Base-by-base conservation (phyloP, 768 basidiomycete genomes). In the Calocybe gangraenosa region DNA sequence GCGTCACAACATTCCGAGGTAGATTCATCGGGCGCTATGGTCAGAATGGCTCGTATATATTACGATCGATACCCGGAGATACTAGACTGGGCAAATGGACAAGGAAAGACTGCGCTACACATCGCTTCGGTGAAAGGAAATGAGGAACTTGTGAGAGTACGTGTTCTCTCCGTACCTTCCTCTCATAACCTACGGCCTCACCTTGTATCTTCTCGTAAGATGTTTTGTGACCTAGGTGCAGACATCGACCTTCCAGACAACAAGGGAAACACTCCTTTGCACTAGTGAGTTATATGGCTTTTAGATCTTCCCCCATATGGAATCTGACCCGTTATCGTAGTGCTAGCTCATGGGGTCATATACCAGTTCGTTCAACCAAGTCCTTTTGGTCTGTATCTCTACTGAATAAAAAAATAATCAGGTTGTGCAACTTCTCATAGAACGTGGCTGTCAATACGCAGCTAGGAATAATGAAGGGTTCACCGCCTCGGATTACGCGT, bases 401-500 rank as follows among this genome's bases (percentile, higher is more conserved):
- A n/a, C 46, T n/a, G n/a, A n/a, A n/a, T n/a, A n/a, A 3, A 40
- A 6, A 38, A 48, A 38, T 31, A 44, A 42, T 14, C 58, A 91
- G 80, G 78, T 91, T 35, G 84, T 95, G 5, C 88, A 88, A 64
- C 65, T 92, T 13, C 73, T 97, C 37, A 88, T 97, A 48, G 90
- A 93, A 61, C 75, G 88, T 48, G 92, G 94, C 0, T 94, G 91
- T 57, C 84, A 85, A 57, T 90, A 81, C 61, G 69, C 79, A 20
- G 84, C 83, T 17, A 79, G 85, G 51, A 97, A 97, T 61, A 92
- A 92, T 48, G 82, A 90, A 50, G 92, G 92, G 0, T 96, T 92
- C 61, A 90, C 88, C 8, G 85, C 94, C 8, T 83, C 84, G 0
- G 94, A 97, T 66, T 96, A 94, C 63, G 91, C 93, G 13, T 96